Percentiles rank a stretch among this genome's conserved stretches.
Evolutionary conservation across 2,329 filamentous ascomycete genomes (phyloP).

Genomic region (Kalmusia sp.): DNA sequence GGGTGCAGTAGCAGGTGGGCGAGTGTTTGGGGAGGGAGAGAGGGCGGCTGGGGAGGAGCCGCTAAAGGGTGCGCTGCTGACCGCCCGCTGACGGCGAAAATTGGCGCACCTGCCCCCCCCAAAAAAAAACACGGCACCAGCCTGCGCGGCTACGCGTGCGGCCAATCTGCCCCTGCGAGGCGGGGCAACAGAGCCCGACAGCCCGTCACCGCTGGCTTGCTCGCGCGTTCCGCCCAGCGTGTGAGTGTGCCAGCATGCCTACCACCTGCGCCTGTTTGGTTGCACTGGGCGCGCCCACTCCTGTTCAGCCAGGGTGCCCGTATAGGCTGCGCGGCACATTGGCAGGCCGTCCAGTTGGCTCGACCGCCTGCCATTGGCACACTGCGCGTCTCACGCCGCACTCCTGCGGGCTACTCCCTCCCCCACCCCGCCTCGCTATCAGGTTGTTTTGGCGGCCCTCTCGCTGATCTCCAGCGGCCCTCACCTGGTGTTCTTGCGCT

Average conservation of each 20-base stretch:
- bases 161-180: no score
- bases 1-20: no score
- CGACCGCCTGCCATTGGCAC: constrained; percentile 12
- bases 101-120: neutral
- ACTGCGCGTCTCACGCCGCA: constrained; percentile 7
- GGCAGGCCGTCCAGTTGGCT: no score
- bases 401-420: constrained; percentile 3
- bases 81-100: neutral
- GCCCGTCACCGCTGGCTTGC: no score
- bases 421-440: neutral
- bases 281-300: no score
- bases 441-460: neutral
- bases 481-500: neutral
- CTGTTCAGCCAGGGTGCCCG: no score
- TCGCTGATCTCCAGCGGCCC: neutral
- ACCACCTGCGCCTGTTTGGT: no score
- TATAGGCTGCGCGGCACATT: no score
- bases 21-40: constrained; percentile 1
- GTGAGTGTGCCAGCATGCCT: no score
- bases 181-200: no score
- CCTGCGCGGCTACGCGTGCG: neutral
- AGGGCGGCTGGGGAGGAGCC: neutral
- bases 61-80: neutral
- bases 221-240: no score
- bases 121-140: no score